Evolutionary conservation across 208 protist genomes (phyloP).

Genomic region (Crithidia expoeki): DNA sequence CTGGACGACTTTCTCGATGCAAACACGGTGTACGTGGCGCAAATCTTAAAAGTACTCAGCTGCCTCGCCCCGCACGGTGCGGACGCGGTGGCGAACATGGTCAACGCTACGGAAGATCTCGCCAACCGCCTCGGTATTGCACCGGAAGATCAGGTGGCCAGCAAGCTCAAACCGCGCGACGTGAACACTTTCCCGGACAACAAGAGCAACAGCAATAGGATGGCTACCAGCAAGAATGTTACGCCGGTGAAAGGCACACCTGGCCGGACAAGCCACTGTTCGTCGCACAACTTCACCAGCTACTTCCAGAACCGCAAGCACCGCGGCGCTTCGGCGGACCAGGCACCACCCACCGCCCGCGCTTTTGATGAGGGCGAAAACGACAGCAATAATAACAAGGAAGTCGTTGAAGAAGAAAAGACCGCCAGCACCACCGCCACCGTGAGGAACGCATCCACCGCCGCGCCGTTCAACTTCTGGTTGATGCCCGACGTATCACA

Average conservation of each 20-base stretch:
- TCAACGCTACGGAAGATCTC: slow-evolving; percentile 18
- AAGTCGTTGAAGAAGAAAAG: no score
- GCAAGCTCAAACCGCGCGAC: slow-evolving; percentile 5
- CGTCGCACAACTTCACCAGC: slow-evolving; percentile 48
- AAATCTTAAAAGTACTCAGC: slow-evolving; percentile 44
- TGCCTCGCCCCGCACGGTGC: slow-evolving; percentile 48
- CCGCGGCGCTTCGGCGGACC: not conserved
- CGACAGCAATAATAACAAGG: not conserved
- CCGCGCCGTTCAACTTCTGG: slow-evolving; percentile 2
- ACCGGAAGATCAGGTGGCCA: slow-evolving; percentile 25
- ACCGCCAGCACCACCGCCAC: not conserved
- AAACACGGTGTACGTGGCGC: slow-evolving; percentile 40
- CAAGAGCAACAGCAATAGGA: not conserved
- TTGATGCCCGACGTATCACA: slow-evolving; percentile 3
- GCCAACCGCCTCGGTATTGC: slow-evolving; percentile 32
- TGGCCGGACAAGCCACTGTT: slow-evolving; percentile 1
- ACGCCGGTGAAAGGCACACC: slow-evolving; percentile 6
- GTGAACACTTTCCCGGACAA: not conserved
- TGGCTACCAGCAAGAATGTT: not conserved
- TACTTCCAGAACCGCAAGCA: slow-evolving; percentile 35
- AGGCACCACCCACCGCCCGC: slow-evolving; percentile 29
- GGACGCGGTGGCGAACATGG: slow-evolving; percentile 34
- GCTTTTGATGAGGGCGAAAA: slow-evolving; percentile 15
- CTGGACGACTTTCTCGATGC: slow-evolving; percentile 59
- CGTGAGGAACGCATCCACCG: not conserved